Percentiles rank a stretch among this genome's conserved stretches.
Conservation (phyloP, 768 basidiomycete species). For the Hysterangium stoloniferum region DNA sequence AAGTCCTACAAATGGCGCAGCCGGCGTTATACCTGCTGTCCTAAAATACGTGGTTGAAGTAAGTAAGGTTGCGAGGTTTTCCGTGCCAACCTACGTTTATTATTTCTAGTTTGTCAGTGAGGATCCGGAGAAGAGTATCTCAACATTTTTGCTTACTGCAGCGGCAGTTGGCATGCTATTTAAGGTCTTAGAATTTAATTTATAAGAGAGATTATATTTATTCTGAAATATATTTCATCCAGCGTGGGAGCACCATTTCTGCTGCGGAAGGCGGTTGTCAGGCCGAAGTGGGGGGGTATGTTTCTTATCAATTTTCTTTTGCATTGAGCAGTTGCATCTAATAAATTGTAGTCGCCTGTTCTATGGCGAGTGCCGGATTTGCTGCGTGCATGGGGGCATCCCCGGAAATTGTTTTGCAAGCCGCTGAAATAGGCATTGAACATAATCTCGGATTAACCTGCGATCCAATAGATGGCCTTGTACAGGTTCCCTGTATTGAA, state of each 20-base stretch:
- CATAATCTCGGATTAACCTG: slow-evolving; percentile 88
- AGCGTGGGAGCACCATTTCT: slow-evolving; percentile 93
- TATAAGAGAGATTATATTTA: slow-evolving; percentile 3
- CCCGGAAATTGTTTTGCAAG: slow-evolving; percentile 75
- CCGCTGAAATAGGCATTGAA: slow-evolving; percentile 89
- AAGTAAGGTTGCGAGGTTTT: slow-evolving; percentile 12
- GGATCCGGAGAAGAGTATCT: slow-evolving; percentile 79
- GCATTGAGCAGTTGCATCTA: not conserved
- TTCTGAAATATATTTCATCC: slow-evolving; percentile 7
- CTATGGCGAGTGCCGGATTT: slow-evolving; percentile 93
- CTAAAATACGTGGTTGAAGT: slow-evolving; percentile 86
- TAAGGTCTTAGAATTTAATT: slow-evolving; percentile 6
- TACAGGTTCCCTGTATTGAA: slow-evolving; percentile 94
- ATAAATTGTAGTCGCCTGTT: slow-evolving; percentile 82
- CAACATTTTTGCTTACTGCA: slow-evolving; percentile 87
- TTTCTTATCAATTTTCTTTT: slow-evolving; percentile 13
- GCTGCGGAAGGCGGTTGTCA: slow-evolving; percentile 95
- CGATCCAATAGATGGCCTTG: slow-evolving; percentile 88
- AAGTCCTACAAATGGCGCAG: slow-evolving; percentile 88
- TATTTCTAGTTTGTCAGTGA: slow-evolving; percentile 71
- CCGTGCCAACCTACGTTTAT: slow-evolving; percentile 1
- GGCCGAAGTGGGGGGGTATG: slow-evolving; percentile 91
- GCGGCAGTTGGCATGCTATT: slow-evolving; percentile 31
- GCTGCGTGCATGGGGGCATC: slow-evolving; percentile 91
- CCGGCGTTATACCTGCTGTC: slow-evolving; percentile 88